Evolutionary conservation across 2,329 filamentous ascomycete genomes (phyloP).

Genomic region (Calcarisporium arbuscula): DNA sequence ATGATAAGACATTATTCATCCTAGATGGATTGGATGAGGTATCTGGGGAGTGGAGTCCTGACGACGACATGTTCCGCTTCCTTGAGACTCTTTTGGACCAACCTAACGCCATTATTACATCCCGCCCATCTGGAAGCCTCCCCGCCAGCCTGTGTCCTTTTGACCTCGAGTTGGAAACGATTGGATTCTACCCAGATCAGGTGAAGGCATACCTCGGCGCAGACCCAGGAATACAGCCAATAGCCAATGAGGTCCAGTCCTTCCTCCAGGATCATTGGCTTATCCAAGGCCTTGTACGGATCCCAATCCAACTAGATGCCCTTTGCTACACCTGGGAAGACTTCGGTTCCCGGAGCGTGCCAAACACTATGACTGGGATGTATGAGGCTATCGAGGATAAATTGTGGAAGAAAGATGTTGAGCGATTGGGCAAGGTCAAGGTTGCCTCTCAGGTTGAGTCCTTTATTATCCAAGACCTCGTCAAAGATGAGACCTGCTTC

Average conservation of each 20-base stretch:
- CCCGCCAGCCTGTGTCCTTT: too few relatives aligned
- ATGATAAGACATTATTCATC: slow-evolving; percentile 28
- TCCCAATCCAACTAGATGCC: slow-evolving; percentile 3
- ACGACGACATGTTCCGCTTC: slow-evolving; percentile 13
- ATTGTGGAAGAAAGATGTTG: slow-evolving; percentile 1
- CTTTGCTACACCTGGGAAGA: slow-evolving; percentile 2
- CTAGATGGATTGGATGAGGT: slow-evolving; percentile 39
- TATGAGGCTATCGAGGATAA: slow-evolving; percentile 2
- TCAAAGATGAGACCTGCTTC: not conserved
- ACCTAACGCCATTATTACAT: slow-evolving; percentile 32
- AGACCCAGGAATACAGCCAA: slow-evolving; percentile 1
- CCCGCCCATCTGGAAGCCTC: slow-evolving; percentile 22
- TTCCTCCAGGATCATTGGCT: slow-evolving; percentile 25
- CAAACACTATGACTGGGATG: slow-evolving; percentile 1
- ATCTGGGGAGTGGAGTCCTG: slow-evolving; percentile 11
- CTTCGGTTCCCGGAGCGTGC: slow-evolving; percentile 1
- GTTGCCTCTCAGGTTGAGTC: too few relatives aligned
- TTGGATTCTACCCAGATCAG: slow-evolving; percentile 30
- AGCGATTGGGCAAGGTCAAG: too few relatives aligned
- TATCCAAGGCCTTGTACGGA: slow-evolving; percentile 22
- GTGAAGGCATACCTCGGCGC: slow-evolving; percentile 23
- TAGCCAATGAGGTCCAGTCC: slow-evolving; percentile 18
- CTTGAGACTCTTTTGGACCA: slow-evolving; percentile 22
- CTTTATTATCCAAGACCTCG: not conserved
- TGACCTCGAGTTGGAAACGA: slow-evolving; percentile 32